Conservation (phyloP, 257 asterid genomes). For the Lycium barbarum region DNA sequence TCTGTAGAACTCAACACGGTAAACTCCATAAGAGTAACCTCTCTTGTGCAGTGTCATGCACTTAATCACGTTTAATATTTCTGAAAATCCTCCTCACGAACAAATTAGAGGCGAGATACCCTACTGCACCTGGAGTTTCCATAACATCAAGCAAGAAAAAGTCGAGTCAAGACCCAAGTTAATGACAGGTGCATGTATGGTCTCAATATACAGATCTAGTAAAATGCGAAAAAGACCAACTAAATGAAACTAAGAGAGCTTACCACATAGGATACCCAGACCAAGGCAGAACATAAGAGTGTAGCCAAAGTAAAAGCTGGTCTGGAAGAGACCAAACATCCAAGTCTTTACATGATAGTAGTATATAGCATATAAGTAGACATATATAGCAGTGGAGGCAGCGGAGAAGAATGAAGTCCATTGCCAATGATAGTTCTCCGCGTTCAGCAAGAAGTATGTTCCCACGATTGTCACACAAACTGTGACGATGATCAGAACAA, state of each 20-base stretch:
- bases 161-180: not conserved
- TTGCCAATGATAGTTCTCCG: constrained; percentile 88
- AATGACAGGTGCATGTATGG: not conserved
- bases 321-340: constrained; percentile 87
- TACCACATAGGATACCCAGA: constrained; percentile 79
- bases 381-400: constrained; percentile 76
- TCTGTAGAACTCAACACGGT: not conserved
- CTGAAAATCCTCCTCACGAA: constrained; percentile 57
- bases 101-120: constrained; percentile 52
- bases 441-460: constrained; percentile 81
- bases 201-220: not conserved
- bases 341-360: constrained; percentile 72
- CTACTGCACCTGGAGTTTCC: constrained; percentile 53
- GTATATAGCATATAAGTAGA: constrained; percentile 72
- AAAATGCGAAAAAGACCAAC: not conserved
- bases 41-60: not conserved
- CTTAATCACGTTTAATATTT: constrained; percentile 58
- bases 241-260: constrained; percentile 25
- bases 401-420: constrained; percentile 87
- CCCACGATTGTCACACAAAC: constrained; percentile 83
- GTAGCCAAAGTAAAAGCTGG: constrained; percentile 86
- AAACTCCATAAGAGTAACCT: not conserved
- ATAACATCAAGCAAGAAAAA: not conserved
- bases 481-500: constrained; percentile 80
- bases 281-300: constrained; percentile 83